Evolutionary conservation across 225 moss, liverwort and hornwort genomes (phyloP), one percentile per base, ranked within the genome.

Genomic region (Rhytidiadelphus loreus): DNA sequence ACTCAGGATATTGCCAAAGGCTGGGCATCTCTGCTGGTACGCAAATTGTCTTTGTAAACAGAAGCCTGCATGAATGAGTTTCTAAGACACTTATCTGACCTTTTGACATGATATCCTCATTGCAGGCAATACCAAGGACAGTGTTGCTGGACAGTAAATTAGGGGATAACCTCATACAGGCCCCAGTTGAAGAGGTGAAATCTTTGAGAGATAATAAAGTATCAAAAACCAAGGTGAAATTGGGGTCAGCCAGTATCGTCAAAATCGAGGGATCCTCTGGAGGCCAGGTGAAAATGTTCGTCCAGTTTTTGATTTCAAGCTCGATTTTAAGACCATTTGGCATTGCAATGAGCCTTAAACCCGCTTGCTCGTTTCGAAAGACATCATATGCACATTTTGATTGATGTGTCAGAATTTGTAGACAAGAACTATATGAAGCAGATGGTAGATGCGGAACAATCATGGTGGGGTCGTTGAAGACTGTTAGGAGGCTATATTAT

Each of bases 91-190:
- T 35, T 85, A 24, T 33, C 33, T 35, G 59, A 33, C 43, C 24
- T 46, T 73, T 85, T 73, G 37, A 48, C 35, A 60, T 60, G 74
- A 48, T 46, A 24, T 85, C 48, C 60, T 44, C 60, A 39, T 53
- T 89, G 74, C 96, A 97, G 96, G 93, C 93, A 50, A 85, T 97
- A 77, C 97, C 96, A 16, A 94, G 97, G 87, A 91, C 91, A 61
- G 26, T 97, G 24, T 91, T 92, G 92, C 84, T 97, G 83, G 97
- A 97, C 63, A 82, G 44, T 30, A 91, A 87, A 86, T 92, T 94
- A 37, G 86, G 91, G 30, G 91, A 89, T 55, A 92, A 90, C 85
- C 88, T 97, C 39, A 71, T 97, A 72, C 94, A 94, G 79, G 94
- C 94, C 88, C 97, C 97, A 17, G 90, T 97, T 26, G 92, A 94